Base-by-base conservation (phyloP, 306 rosid genomes). In the Betula pendula region DNA sequence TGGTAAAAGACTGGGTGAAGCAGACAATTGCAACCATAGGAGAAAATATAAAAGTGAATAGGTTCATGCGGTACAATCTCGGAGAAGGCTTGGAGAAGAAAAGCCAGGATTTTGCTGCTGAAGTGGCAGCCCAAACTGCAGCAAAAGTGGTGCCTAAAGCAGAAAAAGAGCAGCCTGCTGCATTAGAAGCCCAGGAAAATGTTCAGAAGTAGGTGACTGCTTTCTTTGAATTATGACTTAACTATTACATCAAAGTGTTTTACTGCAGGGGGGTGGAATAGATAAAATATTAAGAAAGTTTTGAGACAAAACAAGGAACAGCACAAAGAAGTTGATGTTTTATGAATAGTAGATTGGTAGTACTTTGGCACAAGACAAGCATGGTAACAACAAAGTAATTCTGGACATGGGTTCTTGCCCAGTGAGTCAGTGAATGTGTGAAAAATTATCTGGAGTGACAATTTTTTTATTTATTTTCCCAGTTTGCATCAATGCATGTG, bases 81-180 rank as follows among this genome's bases (percentile, higher is more conserved):
- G 99, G 99, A 68, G 99, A 96, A 78, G 99, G 99, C 84, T 87
- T 96, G 88, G 93, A 92, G 80, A 96, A 96, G 89, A 91, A 86
- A 87, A 96, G 96, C 76, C 98, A 93, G 82, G 97, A 92, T 83
- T 96, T 96, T 82, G 98, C 99, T 70, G 99, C 98, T 29, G 99
- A 96, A 83, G 99, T 96, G 69, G 99, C 98, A 33, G 99, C 99
- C 78, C 99, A 96, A 82, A 96, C 99, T 71, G 79, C 92, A 8
- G 96, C 97, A 68, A 89, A 88, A 84, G 47, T 86, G 6, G 83
- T 27, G 25, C 79, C 91, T 24, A 9, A 84, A 68, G 78, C 82
- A 68, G 89, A 33, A 35, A 82, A 84, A 86, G 90, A 80, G 81
- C 85, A 86, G 85, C 87, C 94, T 72, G 70, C 86, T 68, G 83